Evolutionary conservation across 768 basidiomycete genomes (phyloP).

Genomic region (Crepidotus variabilis): DNA sequence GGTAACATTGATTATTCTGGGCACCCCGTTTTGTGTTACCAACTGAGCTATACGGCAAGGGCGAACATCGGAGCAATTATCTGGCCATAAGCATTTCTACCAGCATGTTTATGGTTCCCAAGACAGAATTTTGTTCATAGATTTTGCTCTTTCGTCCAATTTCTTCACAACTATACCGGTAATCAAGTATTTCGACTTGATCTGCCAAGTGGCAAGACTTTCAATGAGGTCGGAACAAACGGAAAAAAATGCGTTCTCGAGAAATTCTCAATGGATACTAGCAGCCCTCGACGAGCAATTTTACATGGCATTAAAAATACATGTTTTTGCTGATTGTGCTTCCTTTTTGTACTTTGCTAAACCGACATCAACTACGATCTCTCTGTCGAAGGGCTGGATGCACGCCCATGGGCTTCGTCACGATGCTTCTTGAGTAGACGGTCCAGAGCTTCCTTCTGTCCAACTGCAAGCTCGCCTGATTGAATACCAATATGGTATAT

Average conservation of each 20-base stretch:
- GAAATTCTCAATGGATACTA: background rate
- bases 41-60: background rate
- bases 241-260: no score
- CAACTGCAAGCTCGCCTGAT: constrained; percentile 87
- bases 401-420: constrained; percentile 24
- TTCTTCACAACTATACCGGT: no score
- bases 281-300: background rate
- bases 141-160: no score
- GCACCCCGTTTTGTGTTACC: background rate
- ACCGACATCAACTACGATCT: constrained; percentile 1
- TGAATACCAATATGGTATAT: constrained; percentile 94
- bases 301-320: background rate
- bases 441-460: constrained; percentile 91
- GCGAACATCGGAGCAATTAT: background rate
- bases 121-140: no score
- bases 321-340: background rate
- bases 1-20: background rate
- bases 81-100: background rate
- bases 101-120: no score
- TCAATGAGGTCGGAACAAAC: no score
- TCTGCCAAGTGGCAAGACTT: no score
- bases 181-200: no score
- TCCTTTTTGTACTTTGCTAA: background rate
- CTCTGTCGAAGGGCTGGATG: constrained; percentile 22
- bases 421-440: constrained; percentile 80